Conservation (phyloP, 768 basidiomycete species). For the Mrakia gelida region DNA sequence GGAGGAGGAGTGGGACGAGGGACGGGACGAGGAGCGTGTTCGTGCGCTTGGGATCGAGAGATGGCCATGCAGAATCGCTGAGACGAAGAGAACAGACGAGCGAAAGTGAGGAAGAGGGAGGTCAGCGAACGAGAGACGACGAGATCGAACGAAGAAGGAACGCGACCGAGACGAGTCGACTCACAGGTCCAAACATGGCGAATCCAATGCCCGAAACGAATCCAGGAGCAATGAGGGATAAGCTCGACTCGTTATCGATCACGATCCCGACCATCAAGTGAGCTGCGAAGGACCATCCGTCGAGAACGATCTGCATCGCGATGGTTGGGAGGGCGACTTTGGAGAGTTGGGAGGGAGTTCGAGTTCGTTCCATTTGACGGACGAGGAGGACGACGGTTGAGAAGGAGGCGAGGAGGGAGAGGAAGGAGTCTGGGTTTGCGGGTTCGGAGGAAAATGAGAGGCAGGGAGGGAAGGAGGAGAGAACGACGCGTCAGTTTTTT, state of each 20-base stretch:
- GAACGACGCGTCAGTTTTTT: not conserved
- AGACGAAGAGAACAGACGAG: not conserved
- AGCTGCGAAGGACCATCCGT: slow-evolving; percentile 17
- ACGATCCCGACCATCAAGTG: slow-evolving; percentile 30
- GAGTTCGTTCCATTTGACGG: slow-evolving; percentile 22
- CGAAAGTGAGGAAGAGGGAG: not conserved
- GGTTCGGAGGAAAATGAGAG: too few species aligned
- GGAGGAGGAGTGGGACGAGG: not conserved
- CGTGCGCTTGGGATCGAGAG: not conserved
- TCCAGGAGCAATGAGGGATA: slow-evolving; percentile 22
- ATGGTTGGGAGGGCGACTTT: slow-evolving; percentile 20
- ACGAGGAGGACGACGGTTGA: slow-evolving; percentile 8
- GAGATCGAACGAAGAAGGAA: not conserved
- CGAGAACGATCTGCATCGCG: slow-evolving; percentile 16
- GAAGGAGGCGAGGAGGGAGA: slow-evolving; percentile 1
- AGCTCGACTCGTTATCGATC: slow-evolving; percentile 2
- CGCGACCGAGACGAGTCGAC: not conserved
- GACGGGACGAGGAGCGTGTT: not conserved
- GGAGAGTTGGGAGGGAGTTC: slow-evolving; percentile 18
- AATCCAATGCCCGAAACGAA: slow-evolving; percentile 11
- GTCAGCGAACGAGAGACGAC: not conserved
- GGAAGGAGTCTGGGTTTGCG: slow-evolving; percentile 5
- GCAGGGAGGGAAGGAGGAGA: not conserved
- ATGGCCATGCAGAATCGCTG: slow-evolving; percentile 19
- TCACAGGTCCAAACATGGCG: slow-evolving; percentile 18